Evolutionary conservation across 305 asterid genomes (phyloP), one percentile per base, ranked within the genome.

Genomic region (Andrographis paniculata): DNA sequence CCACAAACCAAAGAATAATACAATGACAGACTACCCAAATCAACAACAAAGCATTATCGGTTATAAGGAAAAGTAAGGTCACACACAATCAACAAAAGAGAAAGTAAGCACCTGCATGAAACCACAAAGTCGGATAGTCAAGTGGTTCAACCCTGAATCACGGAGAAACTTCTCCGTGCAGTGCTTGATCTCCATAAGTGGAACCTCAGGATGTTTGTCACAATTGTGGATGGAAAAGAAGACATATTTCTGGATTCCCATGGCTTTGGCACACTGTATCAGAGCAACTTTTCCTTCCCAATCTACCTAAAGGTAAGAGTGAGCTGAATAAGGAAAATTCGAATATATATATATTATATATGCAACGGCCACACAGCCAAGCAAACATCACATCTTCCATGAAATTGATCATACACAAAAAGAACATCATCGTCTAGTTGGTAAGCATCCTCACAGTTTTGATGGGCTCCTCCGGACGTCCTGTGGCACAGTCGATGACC

Each of bases 211-310:
- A 68, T 89, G 95, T 76, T 78, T 89, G 68, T 89, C 98, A 48
- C 98, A 89, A 64, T 89, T 89, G 71, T 89, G 98, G 52, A 89
- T 89, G 43, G 98, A 89, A 63, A 66, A 89, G 82, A 89, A 89
- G 64, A 89, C 73, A 51, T 49, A 89, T 35, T 85, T 85, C 54
- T 85, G 94, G 52, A 89, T 75, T 48, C 95, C 95, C 95, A 85
- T 89, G 31, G 98, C 98, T 79, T 82, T 85, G 46, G 95, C 95
- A 70, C 95, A 84, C 71, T 88, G 95, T 66, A 89, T 82, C 52
- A 89, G 95, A 52, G 95, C 94, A 75, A 82, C 88, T 68, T 85
- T 89, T 63, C 97, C 97, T 82, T 89, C 94, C 97, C 97, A 89
- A 62, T 89, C 97, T 76, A 89, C 98, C 98, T 89, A 82, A 68